Base-by-base conservation (phyloP, 306 rosid species). In the Acmispon strigosus region DNA sequence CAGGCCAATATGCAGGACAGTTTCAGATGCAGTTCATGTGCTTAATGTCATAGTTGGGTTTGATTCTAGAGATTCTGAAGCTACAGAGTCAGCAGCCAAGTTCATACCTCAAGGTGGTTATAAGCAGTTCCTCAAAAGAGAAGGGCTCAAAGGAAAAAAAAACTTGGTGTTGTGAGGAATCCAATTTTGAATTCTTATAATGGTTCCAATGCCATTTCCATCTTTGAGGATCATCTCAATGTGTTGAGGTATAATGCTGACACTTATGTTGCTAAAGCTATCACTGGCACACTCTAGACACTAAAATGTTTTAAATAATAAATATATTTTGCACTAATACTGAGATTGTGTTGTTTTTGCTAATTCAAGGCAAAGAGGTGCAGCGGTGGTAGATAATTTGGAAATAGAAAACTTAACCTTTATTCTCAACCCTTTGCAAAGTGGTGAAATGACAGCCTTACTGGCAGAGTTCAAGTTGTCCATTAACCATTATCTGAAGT, bases 1-100 rank as follows among this genome's bases (percentile, higher is more conserved):
- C 1, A 89, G 96, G 73, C 90, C 97, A 19, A 80, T 91, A 67
- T 77, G 93, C 43, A 89, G 93, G 70, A 87, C 88, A 10, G 94
- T 89, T 39, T 84, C 90, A 5, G 98, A 92, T 78, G 92, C 89
- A 17, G 90, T 85, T 48, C 79, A 79, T 75, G 90, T 87, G 66
- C 90, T 92, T 41, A 92, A 89, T 49, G 87, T 67, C 8, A 92
- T 86, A 56, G 89, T 76, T 51, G 98, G 96, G 36, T 78, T 78
- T 56, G 92, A 89, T 42, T 79, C 80, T 9, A 81, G 72, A 66
- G 91, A 86, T 66, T 69, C 10, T 16, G 84, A 76, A 22, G 89
- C 91, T 51, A 89, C 91, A 52, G 37, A 39, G 42, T 72, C 74
- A 60, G 84, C 88, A 10, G 48, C 84, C 1, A 53, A 71, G 69